Percentiles rank a stretch among this genome's conserved stretches.
Evolutionary conservation across 345 rosid species (phyloP).

Genomic region (Lepidium didymum): DNA sequence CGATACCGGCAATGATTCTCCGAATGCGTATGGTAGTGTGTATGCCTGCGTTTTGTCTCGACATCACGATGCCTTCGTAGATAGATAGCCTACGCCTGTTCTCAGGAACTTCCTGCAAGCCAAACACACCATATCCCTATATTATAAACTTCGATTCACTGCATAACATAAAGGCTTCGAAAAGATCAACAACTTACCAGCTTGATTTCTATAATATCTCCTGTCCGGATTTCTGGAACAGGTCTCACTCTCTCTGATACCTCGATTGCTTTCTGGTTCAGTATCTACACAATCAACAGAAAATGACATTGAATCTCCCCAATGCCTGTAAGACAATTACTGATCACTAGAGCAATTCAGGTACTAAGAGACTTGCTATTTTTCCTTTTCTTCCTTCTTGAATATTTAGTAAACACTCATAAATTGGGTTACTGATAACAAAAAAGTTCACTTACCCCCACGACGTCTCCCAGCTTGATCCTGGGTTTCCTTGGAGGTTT

Average conservation of each 20-base stretch:
- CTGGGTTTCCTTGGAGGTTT: conserved; percentile 29
- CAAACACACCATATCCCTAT: conserved; percentile 1
- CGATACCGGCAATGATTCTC: conserved; percentile 73
- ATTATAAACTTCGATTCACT: not conserved
- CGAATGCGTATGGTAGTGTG: conserved; percentile 81
- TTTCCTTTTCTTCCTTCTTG: not conserved
- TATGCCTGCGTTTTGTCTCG: conserved; percentile 86
- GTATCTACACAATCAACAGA: conserved; percentile 38
- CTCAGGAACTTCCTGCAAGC: conserved; percentile 72
- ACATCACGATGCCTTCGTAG: conserved; percentile 82
- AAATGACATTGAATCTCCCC: not conserved
- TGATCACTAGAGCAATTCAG: not conserved
- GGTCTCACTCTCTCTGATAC: conserved; percentile 64
- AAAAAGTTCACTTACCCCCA: conserved; percentile 12
- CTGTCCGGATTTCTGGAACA: conserved; percentile 69
- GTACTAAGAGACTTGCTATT: not conserved
- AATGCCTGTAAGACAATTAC: not conserved
- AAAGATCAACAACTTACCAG: conserved; percentile 39
- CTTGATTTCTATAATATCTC: conserved; percentile 75
- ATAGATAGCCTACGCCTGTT: conserved; percentile 65
- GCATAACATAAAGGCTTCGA: not conserved
- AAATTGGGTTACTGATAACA: not conserved
- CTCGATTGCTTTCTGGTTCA: conserved; percentile 70
- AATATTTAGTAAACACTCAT: not conserved
- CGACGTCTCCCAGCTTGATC: conserved; percentile 25